Conservation (phyloP, 2,329 filamentous ascomycete species). For the Fusarium udum region DNA sequence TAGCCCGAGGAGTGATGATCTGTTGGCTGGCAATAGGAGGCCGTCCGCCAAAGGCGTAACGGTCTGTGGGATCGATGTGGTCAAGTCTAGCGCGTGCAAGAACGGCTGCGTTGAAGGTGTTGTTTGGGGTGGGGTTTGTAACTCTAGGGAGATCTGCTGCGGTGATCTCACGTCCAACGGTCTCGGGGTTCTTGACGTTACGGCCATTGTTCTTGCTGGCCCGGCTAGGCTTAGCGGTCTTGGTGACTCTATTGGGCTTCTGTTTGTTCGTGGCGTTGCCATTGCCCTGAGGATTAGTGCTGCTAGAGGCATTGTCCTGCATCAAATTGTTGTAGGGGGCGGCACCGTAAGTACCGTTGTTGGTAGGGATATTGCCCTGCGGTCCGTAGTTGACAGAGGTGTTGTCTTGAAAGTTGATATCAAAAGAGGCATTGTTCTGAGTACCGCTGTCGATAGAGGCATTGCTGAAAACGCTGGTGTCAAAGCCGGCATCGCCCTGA, state of each 20-base stretch:
- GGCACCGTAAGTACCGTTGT: not conserved
- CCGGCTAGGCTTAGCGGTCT: not conserved
- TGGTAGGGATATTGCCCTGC: not conserved
- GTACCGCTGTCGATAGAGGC: not conserved
- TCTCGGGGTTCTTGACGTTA: not conserved
- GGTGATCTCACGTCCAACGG: not conserved
- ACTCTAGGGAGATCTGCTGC: not conserved
- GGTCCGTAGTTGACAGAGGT: not conserved
- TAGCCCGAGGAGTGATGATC: not conserved
- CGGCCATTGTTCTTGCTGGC: not conserved
- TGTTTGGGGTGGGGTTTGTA: not conserved
- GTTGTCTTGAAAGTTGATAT: not conserved
- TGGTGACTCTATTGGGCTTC: not conserved
- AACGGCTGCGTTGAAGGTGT: not conserved
- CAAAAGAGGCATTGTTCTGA: not conserved
- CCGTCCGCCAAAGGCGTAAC: not conserved
- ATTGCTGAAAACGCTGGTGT: not conserved
- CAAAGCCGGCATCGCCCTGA: not conserved
- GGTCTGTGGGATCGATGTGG: not conserved
- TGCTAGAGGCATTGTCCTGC: not conserved
- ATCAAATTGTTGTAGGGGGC: not conserved
- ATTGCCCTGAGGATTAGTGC: not conserved
- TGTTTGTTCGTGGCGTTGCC: not conserved
- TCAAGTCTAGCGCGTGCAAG: not conserved
- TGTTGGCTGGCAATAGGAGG: not conserved